Conservation (phyloP, 2,329 filamentous ascomycete genomes). For the Fusarium beomiforme region DNA sequence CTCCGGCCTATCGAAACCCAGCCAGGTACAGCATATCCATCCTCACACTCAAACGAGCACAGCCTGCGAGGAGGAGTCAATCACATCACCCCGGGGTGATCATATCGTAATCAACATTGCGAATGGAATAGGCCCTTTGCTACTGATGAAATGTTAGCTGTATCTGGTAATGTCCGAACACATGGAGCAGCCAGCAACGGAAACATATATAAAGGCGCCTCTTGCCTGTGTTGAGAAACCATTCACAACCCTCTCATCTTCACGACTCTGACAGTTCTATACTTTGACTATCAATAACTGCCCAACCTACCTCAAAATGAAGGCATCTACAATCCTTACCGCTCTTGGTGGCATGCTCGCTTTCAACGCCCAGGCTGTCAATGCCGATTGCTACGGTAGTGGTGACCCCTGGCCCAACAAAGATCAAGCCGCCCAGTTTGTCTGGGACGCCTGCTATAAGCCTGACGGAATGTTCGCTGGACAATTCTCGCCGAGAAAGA, state of each 20-base stretch:
- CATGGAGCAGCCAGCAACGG: too few relatives aligned
- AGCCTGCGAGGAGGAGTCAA: too few relatives aligned
- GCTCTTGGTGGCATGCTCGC: not conserved
- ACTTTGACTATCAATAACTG: not conserved
- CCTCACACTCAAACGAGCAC: too few relatives aligned
- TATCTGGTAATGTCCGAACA: not conserved
- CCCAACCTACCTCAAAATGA: not conserved
- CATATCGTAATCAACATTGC: too few relatives aligned
- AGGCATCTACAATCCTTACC: not conserved
- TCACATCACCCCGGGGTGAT: too few relatives aligned
- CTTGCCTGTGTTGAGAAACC: not conserved
- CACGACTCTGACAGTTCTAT: not conserved
- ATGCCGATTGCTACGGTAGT: not conserved
- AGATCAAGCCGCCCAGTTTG: not conserved
- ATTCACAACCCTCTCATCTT: not conserved
- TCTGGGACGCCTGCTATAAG: not conserved
- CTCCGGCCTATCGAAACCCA: too few relatives aligned
- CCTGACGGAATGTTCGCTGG: not conserved
- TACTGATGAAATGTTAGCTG: not conserved
- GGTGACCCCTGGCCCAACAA: not conserved
- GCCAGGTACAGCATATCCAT: too few relatives aligned
- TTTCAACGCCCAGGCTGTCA: not conserved
- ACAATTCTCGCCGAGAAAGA: accelerated
- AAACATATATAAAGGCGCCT: not conserved
- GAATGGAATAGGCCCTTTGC: not conserved